Evolutionary conservation across 768 basidiomycete species (phyloP).

Genomic region (Russula sp.): DNA sequence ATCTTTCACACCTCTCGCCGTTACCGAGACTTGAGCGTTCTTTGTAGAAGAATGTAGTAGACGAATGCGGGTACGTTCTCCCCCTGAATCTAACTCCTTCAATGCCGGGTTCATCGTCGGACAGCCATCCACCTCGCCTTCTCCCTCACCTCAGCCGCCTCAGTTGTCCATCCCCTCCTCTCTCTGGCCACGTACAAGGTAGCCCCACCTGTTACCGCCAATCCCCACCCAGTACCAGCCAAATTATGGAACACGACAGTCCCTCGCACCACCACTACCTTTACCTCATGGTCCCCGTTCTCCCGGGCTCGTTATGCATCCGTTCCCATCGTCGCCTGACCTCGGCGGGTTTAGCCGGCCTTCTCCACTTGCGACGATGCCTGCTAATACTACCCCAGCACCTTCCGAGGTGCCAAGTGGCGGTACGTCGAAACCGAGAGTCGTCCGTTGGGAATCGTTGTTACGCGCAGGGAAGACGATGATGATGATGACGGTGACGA

Average conservation of each 20-base stretch:
- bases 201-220: conserved; percentile 37
- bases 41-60: conserved; percentile 34
- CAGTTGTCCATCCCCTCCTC: conserved; percentile 29
- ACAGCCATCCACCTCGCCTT: conserved; percentile 41
- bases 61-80: conserved; percentile 33
- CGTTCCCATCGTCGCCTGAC: conserved; percentile 70
- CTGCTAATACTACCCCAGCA: neutral
- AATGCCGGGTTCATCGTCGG: conserved; percentile 35
- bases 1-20: neutral
- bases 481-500: no score
- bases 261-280: conserved; percentile 58
- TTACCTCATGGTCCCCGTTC: conserved; percentile 69
- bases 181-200: conserved; percentile 26
- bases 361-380: conserved; percentile 2
- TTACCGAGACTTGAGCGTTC: neutral
- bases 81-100: conserved; percentile 28
- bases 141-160: conserved; percentile 36
- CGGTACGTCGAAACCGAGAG: neutral
- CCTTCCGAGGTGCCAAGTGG: conserved; percentile 14
- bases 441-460: conserved; percentile 5
- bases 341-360: conserved; percentile 28
- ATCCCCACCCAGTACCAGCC: conserved; percentile 27
- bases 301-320: conserved; percentile 40
- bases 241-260: conserved; percentile 29
- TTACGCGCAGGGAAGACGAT: neutral